Evolutionary conservation across 2,329 filamentous ascomycete species (phyloP).

Genomic region (Penicillium frequentans): DNA sequence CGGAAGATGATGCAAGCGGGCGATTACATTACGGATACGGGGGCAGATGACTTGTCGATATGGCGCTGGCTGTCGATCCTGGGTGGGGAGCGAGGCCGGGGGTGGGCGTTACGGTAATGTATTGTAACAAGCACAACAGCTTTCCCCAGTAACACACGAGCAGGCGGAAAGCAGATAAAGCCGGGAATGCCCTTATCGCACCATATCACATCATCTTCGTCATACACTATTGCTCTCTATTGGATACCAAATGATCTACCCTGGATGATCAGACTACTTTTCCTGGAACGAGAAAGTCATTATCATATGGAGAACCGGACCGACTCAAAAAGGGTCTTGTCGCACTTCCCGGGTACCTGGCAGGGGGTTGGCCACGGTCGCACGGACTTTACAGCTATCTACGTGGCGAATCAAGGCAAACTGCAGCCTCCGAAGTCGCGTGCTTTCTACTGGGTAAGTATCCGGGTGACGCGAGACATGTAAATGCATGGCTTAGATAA

Average conservation of each 20-base stretch:
- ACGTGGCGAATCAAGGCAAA: slow-evolving; percentile 14
- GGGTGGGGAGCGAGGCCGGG: slow-evolving; percentile 21
- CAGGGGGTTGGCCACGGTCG: slow-evolving; percentile 7
- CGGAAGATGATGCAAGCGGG: slow-evolving; percentile 36
- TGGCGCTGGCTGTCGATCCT: slow-evolving; percentile 24
- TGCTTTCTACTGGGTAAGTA: slow-evolving; percentile 8
- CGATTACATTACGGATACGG: slow-evolving; percentile 27
- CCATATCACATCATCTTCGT: not conserved
- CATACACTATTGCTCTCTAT: not conserved
- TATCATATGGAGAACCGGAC: not conserved
- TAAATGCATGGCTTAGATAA: not conserved
- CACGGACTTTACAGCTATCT: not conserved
- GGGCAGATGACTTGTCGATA: slow-evolving; percentile 15
- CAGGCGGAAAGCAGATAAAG: not conserved
- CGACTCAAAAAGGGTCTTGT: not conserved
- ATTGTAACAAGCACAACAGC: slow-evolving; percentile 8
- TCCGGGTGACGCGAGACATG: slow-evolving; percentile 14
- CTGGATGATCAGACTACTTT: not conserved
- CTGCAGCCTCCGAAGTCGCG: slow-evolving; percentile 22
- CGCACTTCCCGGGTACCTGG: slow-evolving; percentile 17
- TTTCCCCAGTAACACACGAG: not conserved
- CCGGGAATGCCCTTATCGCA: not conserved
- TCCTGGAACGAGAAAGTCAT: not conserved
- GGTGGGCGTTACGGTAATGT: slow-evolving; percentile 15
- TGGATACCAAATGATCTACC: not conserved